Conservation (phyloP, 208 protist species). For the Leishmania turanica region DNA sequence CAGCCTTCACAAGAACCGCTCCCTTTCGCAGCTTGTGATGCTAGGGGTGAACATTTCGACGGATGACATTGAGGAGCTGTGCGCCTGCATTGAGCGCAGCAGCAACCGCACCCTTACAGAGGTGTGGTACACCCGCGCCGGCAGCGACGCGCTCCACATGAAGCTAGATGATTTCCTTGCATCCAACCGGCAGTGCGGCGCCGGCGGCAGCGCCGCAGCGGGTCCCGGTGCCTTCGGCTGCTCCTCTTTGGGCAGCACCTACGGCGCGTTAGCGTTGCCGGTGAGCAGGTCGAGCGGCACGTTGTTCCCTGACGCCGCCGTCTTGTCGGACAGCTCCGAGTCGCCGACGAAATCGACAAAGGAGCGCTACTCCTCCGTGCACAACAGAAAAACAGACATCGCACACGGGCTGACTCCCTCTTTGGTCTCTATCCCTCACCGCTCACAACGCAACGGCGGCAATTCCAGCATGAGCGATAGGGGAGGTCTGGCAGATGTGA, state of each 20-base stretch:
- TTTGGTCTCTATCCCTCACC: not conserved
- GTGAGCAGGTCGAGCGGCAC: slow-evolving; percentile 11
- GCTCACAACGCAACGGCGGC: slow-evolving; percentile 4
- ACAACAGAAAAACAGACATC: slow-evolving; percentile 9
- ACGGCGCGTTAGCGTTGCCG: not conserved
- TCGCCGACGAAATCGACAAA: slow-evolving; percentile 1
- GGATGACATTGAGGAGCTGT: slow-evolving; percentile 74
- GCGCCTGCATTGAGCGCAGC: slow-evolving; percentile 62
- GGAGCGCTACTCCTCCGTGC: slow-evolving; percentile 3
- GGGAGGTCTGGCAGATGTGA: not conserved
- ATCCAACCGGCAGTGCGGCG: slow-evolving; percentile 39
- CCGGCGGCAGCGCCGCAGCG: not conserved
- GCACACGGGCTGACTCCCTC: not conserved
- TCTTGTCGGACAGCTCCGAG: slow-evolving; percentile 17
- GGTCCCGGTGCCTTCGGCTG: slow-evolving; percentile 6
- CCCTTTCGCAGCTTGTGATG: slow-evolving; percentile 50
- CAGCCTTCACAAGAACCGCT: slow-evolving; percentile 54
- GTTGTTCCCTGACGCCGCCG: slow-evolving; percentile 19
- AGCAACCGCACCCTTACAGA: slow-evolving; percentile 47
- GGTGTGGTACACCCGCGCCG: slow-evolving; percentile 53
- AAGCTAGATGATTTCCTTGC: slow-evolving; percentile 68
- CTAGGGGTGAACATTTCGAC: slow-evolving; percentile 59
- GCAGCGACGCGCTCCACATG: slow-evolving; percentile 54
- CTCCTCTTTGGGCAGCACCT: slow-evolving; percentile 24
- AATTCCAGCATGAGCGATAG: not conserved